Conservation (phyloP, 768 basidiomycete species). For the Serendipita sp. region DNA sequence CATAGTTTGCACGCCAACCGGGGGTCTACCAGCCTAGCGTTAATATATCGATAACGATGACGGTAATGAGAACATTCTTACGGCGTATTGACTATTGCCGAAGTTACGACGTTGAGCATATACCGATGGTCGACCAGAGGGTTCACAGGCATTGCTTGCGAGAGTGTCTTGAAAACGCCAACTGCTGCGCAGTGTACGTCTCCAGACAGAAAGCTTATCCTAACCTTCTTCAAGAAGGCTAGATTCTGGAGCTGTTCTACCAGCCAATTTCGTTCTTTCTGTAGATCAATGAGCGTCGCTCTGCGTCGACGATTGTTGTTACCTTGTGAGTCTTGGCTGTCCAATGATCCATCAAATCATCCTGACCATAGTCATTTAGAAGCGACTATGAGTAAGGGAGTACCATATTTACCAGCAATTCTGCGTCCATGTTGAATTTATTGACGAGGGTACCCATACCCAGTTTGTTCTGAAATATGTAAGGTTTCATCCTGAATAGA, state of each 20-base stretch:
- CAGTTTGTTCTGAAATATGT: constrained; percentile 32
- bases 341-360: constrained; percentile 59
- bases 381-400: no score
- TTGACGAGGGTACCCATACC: constrained; percentile 71
- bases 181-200: constrained; percentile 91
- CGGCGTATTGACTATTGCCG: constrained; percentile 95
- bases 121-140: constrained; percentile 60
- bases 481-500: not conserved
- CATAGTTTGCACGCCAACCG: constrained; percentile 56
- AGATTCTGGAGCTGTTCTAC: constrained; percentile 64
- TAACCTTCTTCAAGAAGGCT: constrained; percentile 42
- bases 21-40: constrained; percentile 30
- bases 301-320: not conserved
- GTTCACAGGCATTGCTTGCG: constrained; percentile 25
- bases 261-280: constrained; percentile 86
- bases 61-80: constrained; percentile 23
- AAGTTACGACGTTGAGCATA: constrained; percentile 78
- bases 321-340: constrained; percentile 70
- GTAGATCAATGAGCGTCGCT: constrained; percentile 13
- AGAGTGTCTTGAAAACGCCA: constrained; percentile 56
- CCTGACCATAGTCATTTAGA: constrained; percentile 32
- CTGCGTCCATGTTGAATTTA: constrained; percentile 83
- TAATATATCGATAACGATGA: not conserved
- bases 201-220: constrained; percentile 79
- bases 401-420: constrained; percentile 73